Base-by-base conservation (phyloP, 2,329 filamentous ascomycete species). In the Trichoderma sp. region DNA sequence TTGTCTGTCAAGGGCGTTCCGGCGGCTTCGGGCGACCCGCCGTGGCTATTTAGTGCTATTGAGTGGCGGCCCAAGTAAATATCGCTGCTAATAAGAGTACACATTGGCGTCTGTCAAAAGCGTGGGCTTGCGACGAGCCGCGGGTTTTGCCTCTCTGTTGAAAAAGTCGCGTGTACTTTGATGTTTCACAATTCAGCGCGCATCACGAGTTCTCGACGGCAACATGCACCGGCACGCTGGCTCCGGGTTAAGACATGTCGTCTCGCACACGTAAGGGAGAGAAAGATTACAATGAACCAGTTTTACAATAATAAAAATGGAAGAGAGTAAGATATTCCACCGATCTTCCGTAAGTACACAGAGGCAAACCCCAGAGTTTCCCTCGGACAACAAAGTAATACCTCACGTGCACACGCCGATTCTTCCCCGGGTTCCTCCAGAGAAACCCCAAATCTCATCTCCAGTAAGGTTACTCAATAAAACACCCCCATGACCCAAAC, bases 1-100 rank as follows among this genome's bases (percentile, higher is more conserved):
- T 68, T 55, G 36, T 61, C 55, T 47, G 66, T 68, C 66, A 68
- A 68, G 55, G 55, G 65, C 32, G 55, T 50, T 50, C 65, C 66
- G 66, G 66, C 36, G 36, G 36, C 28, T 61, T 68, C 66, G 66
- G 66, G 15, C 55, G 64, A 32, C 47, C 55, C 66, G 66, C 66
- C 55, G 34, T 59, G 11, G 34, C 32, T 17, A 32, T 58, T 68
- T 43, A 28, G 34, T 57, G 28, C 23, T 26, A 39, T 15, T 15
- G 34, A 47, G 53, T 53, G 47, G 47, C 47, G 47, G 47, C 47
- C 20, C 20, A 53, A 53, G 20, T 53, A 23, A 50, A 53, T 53
- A 59, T 59, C 17, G 57, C 57, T 32, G 15, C 39, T n/a, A 43
- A 43, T 17, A 43, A 43, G 34, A 36, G 34, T 17, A 43, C 3